phyloP scores from a whole-genome alignment of 208 protist genomes.

The Trichomonas gallinae region DNA sequence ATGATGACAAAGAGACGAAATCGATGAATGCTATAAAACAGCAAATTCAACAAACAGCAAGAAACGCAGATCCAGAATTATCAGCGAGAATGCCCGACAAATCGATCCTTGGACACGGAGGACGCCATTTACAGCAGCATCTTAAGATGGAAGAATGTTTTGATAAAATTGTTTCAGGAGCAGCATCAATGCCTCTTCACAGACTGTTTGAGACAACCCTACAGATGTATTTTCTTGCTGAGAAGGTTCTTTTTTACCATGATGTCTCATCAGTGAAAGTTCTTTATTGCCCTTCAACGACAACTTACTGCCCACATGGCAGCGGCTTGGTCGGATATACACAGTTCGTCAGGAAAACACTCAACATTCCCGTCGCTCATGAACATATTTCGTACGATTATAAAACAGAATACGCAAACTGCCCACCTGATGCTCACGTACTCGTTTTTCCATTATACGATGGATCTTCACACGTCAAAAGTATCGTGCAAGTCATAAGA shows the following conservation, averaged over 20 bases:
- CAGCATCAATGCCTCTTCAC: neutral
- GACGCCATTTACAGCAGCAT: neutral
- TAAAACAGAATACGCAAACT: neutral
- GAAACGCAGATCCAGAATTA: neutral
- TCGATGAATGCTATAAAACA: neutral
- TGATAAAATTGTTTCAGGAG: neutral
- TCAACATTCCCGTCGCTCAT: neutral
- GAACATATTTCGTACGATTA: neutral
- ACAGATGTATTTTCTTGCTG: neutral
- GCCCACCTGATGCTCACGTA: neutral
- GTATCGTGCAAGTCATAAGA: neutral
- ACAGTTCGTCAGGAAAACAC: neutral
- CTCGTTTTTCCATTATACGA: neutral
- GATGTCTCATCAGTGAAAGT: conserved; percentile 13
- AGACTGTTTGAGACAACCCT: neutral
- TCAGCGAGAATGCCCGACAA: neutral
- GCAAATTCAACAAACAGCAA: neutral
- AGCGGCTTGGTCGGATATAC: neutral
- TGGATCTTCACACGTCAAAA: neutral
- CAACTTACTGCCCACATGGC: neutral
- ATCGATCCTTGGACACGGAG: neutral
- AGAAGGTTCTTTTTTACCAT: conserved; percentile 9
- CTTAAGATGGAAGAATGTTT: neutral
- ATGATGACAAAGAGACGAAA: neutral
- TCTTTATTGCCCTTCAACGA: conserved; percentile 9